A percentile compares a stretch with the other conserved stretches of the same genome.
These are phyloP conservation scores for Allomyces javanicus DNA, from an alignment of 192 early-diverging fungal genomes.

Conservation along the genomic window DNA sequence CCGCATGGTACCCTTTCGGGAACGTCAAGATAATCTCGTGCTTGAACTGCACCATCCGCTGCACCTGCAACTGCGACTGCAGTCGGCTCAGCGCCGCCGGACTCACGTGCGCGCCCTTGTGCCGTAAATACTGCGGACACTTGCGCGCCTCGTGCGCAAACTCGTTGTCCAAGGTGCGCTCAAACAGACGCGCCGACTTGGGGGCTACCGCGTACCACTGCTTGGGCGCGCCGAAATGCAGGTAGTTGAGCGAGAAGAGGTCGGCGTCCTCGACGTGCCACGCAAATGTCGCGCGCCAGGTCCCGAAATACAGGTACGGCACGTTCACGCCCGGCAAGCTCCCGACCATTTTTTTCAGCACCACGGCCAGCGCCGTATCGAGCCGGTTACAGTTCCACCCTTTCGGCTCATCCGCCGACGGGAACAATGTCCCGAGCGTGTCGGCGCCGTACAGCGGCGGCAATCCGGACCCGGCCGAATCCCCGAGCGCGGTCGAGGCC, in stretches of 20 bases:
- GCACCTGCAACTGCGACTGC: neutral
- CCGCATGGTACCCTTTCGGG: neutral
- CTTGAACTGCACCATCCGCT: neutral
- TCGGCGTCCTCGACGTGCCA: slow-evolving; percentile 3
- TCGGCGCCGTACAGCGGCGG: slow-evolving; percentile 2
- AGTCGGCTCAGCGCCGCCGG: neutral
- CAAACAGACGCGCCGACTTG: neutral
- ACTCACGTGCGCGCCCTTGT: neutral
- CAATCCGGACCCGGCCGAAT: too few relatives aligned
- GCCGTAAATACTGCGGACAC: neutral
- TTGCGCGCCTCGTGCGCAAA: neutral
- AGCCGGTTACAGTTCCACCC: too few relatives aligned
- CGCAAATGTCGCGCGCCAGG: slow-evolving; percentile 1
- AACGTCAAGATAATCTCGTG: neutral
- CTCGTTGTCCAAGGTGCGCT: neutral
- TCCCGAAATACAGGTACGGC: slow-evolving; percentile 2
- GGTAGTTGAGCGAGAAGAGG: slow-evolving; percentile 4
- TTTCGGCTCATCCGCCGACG: too few relatives aligned
- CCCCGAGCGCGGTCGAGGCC: too few relatives aligned
- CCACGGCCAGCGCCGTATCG: too few relatives aligned
- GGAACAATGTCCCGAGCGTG: neutral
- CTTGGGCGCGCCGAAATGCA: slow-evolving; percentile 2
- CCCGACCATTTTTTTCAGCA: too few relatives aligned
- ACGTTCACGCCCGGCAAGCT: neutral
- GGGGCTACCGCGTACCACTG: neutral